A percentile compares a stretch with the other conserved stretches of the same genome.
Evolutionary conservation across 352 stramenopile genomes (phyloP).

Genomic region (Thraustochytrium sp.): DNA sequence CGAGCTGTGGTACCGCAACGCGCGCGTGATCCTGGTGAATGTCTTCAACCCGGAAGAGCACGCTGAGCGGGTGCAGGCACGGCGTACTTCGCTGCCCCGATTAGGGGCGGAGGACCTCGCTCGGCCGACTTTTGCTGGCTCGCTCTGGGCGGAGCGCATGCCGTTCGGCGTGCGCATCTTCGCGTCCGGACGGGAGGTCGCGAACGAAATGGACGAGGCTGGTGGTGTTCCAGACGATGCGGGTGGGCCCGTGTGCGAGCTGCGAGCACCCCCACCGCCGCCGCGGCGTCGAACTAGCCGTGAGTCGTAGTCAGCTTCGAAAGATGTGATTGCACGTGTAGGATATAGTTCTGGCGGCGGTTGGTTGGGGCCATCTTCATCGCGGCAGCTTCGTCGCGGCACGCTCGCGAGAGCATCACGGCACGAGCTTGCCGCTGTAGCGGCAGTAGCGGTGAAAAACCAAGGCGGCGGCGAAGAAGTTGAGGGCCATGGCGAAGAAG

Average conservation of each 20-base stretch:
- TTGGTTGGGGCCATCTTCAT: too few relatives aligned
- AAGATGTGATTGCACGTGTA: too few relatives aligned
- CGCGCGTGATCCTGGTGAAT: slow-evolving; percentile 40
- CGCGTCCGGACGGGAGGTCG: not conserved
- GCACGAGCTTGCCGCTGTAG: slow-evolving; percentile 12
- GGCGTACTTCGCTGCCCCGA: too few relatives aligned
- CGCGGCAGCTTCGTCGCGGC: too few relatives aligned
- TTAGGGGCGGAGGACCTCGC: too few relatives aligned
- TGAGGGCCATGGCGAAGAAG: slow-evolving; percentile 22
- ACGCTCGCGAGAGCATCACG: too few relatives aligned
- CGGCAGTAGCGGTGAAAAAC: slow-evolving; percentile 43
- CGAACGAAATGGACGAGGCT: slow-evolving; percentile 31
- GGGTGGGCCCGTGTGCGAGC: too few relatives aligned
- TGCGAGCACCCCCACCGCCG: too few relatives aligned
- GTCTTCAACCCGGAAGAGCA: slow-evolving; percentile 13
- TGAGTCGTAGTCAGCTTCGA: too few relatives aligned
- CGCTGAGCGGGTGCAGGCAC: not conserved
- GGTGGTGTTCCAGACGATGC: not conserved
- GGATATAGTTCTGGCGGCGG: too few relatives aligned
- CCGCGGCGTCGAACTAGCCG: too few relatives aligned
- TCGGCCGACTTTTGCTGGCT: too few relatives aligned
- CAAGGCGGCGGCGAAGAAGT: slow-evolving; percentile 39
- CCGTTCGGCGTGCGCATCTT: not conserved
- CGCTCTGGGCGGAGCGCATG: not conserved
- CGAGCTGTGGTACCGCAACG: slow-evolving; percentile 19